Evolutionary conservation across 768 basidiomycete genomes (phyloP), one percentile per base, ranked within the genome.

Genomic region (Inosperma sp.): DNA sequence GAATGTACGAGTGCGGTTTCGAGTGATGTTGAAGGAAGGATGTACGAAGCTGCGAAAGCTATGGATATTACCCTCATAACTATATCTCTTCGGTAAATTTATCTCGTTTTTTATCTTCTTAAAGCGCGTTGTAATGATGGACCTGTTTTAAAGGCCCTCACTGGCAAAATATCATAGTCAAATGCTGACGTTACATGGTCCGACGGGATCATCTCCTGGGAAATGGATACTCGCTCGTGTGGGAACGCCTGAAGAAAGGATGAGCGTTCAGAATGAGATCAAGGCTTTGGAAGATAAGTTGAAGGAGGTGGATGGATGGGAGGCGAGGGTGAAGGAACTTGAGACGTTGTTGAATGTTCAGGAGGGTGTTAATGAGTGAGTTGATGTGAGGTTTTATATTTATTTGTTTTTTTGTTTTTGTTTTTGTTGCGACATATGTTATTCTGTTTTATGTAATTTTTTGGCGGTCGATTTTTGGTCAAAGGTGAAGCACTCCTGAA

Each of bases 1-100:
- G 93, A 98, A 62, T 96, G 93, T 66, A 97, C 94, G 5, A 91
- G 88, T 49, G 95, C 94, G 1, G 92, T 98, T 8, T 94, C 92
- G 10, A 90, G 88, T 55, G 95, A 98, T 63, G 93, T 97, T 17
- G 94, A 98, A 65, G 93, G 93, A 0, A 75, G 82, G 56, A 93
- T 98, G 90, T 98, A 97, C 70, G 88, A 94, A 64, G 83, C 90
- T 56, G 86, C 88, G 23, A 96, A 96, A 67, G 77, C 82, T 26
- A 72, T 90, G 10, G 92, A 86, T 1, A 93, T 96, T 62, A 94
- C 94, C 0, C 77, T 98, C 40, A 86, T 98, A 51, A 97, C 93
- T 3, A 91, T 97, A 44, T 93, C 93, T 13, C 73, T 92, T 25
- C 17, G 13, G 3, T 47, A 13, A 27, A 17, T 27, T 41, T 23